Base-by-base conservation (phyloP, 768 basidiomycete genomes). In the Calocera viscosa region DNA sequence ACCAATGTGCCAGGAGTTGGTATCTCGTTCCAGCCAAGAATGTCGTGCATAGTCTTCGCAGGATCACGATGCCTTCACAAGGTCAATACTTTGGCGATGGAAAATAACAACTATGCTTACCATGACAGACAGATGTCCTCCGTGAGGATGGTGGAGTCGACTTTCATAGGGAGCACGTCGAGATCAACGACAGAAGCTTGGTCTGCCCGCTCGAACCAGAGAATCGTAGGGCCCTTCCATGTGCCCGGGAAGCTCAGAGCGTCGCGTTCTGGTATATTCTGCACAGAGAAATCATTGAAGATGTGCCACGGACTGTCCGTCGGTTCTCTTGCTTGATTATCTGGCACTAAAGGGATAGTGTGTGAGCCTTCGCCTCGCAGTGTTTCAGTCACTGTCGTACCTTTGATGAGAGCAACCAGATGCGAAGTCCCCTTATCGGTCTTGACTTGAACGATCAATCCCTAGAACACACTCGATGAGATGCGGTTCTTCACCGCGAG, bases 181-280 rank as follows among this genome's bases (percentile, higher is more conserved):
- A 86, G 86, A 74, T 94, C 84, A 35, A 97, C 75, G 0, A 76
- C 75, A 28, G 80, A 77, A 14, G 75, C 75, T 14, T 82, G 73
- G 72, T 95, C 90, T 19, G 80, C 76, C 24, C 93, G 84, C 75
- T 96, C 92, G 34, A 91, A 80, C 74, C 95, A 90, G n/a, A 97
- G 71, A n/a, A 97, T 83, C 0, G 93, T 85, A 1, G 95, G 95
- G 8, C 90, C 94, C 84, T 99, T 99, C 95, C 95, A 99, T 53
- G 80, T 81, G n/a, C 82, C 86, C 10, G 89, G 85, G 73, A 96
- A 94, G 72, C 87, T 86, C 67, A 98, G 76, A 0, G 91, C 95
- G 71, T 97, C 94, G 35, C 86, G 82, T 75, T 95, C 90, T 1
- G 88, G 79, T 33, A 97, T 84, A 66, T 90, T 90, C 63, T 81